Evolutionary conservation across 2,329 filamentous ascomycete genomes (phyloP), one percentile per base, ranked within the genome.

Genomic region (Fusarium veterinarium): DNA sequence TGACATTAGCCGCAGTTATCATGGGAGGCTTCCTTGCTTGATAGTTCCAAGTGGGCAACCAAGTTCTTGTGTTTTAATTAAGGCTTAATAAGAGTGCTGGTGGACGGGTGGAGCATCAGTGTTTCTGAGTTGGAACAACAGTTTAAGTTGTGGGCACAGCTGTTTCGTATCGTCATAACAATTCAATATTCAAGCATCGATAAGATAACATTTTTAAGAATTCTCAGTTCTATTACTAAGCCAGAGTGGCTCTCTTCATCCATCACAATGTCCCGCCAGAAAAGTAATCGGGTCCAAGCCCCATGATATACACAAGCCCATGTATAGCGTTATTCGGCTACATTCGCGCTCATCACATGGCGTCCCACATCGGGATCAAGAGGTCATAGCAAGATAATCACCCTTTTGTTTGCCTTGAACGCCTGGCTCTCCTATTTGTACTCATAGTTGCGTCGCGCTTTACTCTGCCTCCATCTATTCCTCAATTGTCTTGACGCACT

Each of bases 401-500:
- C 65, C 68, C 70, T 73, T 75, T 78, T 73, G 64, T 75, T 75
- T 78, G 76, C 80, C 77, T 67, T 76, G 67, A 82, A 83, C 80
- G 81, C 81, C 81, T 77, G 78, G 79, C 79, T 74, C 73, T 71
- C 64, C 68, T 72, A 64, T 63, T 60, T 71, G 57, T 49, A 65
- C 78, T 86, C 96, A 84, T 97, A 93, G 81, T 97, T 95, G 79
- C 92, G 93, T 45, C 44, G 42, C 25, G 31, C 31, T 41, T 57
- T 17, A 41, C 44, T 49, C 38, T 16, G 68, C 78, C 86, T 97
- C 84, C 97, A 19, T 72, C 79, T 87, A 97, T 85, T 97, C 94
- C 82, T 97, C 95, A 81, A 99, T 95, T 67, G 94, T 95, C 89
- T 97, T 98, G 75, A 98, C 94, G 79, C 93, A 94, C 84, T 98